Base-by-base conservation (phyloP, 2,329 filamentous ascomycete genomes). In the Phaeosphaeriaceae sp. region DNA sequence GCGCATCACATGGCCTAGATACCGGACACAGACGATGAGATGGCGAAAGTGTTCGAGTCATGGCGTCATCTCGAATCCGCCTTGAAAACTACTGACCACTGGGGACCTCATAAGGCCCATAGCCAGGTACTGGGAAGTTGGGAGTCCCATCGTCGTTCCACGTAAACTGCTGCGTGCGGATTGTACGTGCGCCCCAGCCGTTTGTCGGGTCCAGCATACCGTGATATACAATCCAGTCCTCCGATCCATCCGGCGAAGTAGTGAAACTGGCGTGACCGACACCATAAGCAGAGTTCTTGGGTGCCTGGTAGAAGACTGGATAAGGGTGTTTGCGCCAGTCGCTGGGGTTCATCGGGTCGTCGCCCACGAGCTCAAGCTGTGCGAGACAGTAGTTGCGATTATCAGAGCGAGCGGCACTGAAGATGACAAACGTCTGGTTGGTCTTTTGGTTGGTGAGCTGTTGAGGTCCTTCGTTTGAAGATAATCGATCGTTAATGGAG, bases 161-260 rank as follows among this genome's bases (percentile, higher is more conserved):
- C 1, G 63, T 73, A 59, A 84, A 84, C 65, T 76, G 79, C 73
- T 85, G 83, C 32, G 82, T 70, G 9, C 83, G 68, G 50, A 84
- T 81, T n/a, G 79, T 82, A 51, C 82, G 74, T 22, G 80, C 82
- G 26, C 63, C 66, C 82, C 81, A 84, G 0, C 82, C 80, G 49
- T 78, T 79, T 24, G 74, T 74, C n/a, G 81, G 80, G 64, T 84
- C 77, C 32, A 68, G 60, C 81, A 84, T 84, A 10, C 82, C 83
- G 67, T 84, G 83, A 67, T 85, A 85, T n/a, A 84, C 79, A 51
- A 85, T 81, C 81, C 81, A 85, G 55, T 82, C 74, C 68, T 85
- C 80, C 1, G 50, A 78, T 0, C 78, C 80, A 65, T 84, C 82
- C 0, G 81, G 81, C 56, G 79, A 81, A 55, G 78, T 83, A 6